Evolutionary conservation across 331 rosid genomes (phyloP), one percentile per base, ranked within the genome.

Genomic region (Telfairia occidentalis): DNA sequence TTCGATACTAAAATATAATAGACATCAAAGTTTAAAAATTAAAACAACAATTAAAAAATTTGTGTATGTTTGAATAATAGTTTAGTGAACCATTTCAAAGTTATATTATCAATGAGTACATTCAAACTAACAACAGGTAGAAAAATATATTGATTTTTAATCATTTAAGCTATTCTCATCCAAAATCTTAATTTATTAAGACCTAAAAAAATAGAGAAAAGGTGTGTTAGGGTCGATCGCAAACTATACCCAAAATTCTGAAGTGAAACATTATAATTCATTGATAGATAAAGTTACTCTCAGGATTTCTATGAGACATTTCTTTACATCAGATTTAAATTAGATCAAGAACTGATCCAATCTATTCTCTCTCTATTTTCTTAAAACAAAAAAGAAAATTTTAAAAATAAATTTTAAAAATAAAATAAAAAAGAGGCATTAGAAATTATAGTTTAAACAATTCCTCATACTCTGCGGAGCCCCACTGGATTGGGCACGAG

Each of bases 311-410:
- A 66, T 66, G 9, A 5, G 12, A 40, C 35, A 35, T 38, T 35
- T 13, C n/a, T 66, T 66, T 66, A 66, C 73, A 66, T 66, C n/a
- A 66, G 12, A 21, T 42, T 66, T 5, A 21, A 66, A 66, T 42
- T 66, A 40, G 53, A 65, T 38, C 73, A 66, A 37, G 8, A 38
- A 40, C 53, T 66, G 29, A 38, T 37, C 2, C 52, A 38, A 40
- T 15, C 54, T 69, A 69, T 69, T 69, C 23, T 43, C 2, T 66
- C 26, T 69, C 38, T 69, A 69, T 69, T 69, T 69, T 8, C 55
- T 26, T 43, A 13, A 66, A 40, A 67, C 37, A 13, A 24, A 66
- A 37, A 21, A 0, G 5, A 40, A 40, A 63, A 5, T 2, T n/a
- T 35, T 10, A 1, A 24, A 67, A 67, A 67, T 18, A 7, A 32